Evolutionary conservation across 148 eudicot species (phyloP).

Genomic region (Nyssa sinensis): DNA sequence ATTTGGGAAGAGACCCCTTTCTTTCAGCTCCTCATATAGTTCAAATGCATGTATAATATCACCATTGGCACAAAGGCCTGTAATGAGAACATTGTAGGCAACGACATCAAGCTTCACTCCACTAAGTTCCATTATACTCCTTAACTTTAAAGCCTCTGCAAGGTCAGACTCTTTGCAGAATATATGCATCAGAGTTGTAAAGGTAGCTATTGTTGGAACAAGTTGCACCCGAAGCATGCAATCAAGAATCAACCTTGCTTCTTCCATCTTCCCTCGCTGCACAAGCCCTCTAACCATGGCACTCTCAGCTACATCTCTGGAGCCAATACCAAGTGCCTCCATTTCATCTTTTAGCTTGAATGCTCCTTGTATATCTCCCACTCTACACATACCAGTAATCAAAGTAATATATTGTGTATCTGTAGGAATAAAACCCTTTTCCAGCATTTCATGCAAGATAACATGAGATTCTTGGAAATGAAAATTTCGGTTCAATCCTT

Average conservation of each 20-base stretch:
- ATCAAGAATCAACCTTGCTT: constrained; percentile 57
- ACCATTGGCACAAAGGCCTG: constrained; percentile 54
- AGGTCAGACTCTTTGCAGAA: constrained; percentile 56
- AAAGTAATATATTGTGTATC: constrained; percentile 48
- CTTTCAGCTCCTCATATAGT: constrained; percentile 75
- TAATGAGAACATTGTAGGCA: constrained; percentile 71
- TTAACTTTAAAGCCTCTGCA: constrained; percentile 52
- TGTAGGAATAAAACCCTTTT: constrained; percentile 53
- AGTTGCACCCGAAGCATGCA: constrained; percentile 52
- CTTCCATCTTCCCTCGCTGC: constrained; percentile 57
- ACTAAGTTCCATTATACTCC: constrained; percentile 47
- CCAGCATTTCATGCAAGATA: constrained; percentile 60
- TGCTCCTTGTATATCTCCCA: constrained; percentile 62
- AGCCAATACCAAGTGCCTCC: constrained; percentile 47
- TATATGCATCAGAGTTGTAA: constrained; percentile 73
- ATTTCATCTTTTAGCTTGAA: constrained; percentile 66
- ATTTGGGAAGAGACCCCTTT: constrained; percentile 60
- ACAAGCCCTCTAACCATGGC: constrained; percentile 82
- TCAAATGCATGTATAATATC: constrained; percentile 51
- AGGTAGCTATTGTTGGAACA: constrained; percentile 67
- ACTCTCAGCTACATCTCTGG: constrained; percentile 53
- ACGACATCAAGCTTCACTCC: constrained; percentile 63
- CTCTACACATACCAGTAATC: constrained; percentile 61
- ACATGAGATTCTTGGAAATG: constrained; percentile 37
- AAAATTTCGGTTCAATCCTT: constrained; percentile 46